phyloP scores from a whole-genome alignment of 2,329 filamentous ascomycete species.

The Tolypocladium tropicale region DNA sequence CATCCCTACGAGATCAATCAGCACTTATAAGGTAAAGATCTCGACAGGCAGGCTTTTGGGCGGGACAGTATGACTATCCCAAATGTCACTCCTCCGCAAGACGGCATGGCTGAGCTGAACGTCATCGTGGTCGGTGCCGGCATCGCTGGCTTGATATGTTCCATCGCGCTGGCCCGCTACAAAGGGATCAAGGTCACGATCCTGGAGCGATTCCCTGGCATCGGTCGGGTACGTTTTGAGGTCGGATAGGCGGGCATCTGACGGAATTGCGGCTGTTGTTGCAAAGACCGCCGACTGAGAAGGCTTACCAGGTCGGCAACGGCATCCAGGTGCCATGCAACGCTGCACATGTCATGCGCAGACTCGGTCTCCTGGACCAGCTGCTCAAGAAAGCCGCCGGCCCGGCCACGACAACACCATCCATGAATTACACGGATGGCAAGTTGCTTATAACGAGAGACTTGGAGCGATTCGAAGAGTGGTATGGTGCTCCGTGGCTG shows the following conservation, averaged over 20 bases:
- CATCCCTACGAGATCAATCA: too few species aligned
- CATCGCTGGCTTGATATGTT: slow-evolving; percentile 7
- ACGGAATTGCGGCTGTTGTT: neutral
- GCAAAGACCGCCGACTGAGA: neutral
- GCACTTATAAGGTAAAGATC: too few species aligned
- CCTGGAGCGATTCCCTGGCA: slow-evolving; percentile 2
- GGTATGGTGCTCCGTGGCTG: slow-evolving; percentile 10
- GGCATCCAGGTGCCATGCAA: slow-evolving; percentile 10
- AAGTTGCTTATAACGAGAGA: slow-evolving; percentile 3
- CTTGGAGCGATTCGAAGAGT: slow-evolving; percentile 3
- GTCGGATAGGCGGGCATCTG: neutral
- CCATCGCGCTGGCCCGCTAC: slow-evolving; percentile 4
- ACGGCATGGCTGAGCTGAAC: neutral
- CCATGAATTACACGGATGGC: slow-evolving; percentile 1
- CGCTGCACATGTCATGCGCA: slow-evolving; percentile 7
- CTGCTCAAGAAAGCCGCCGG: neutral
- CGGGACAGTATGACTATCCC: too few species aligned
- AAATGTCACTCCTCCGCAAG: too few species aligned
- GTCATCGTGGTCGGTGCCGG: slow-evolving; percentile 9
- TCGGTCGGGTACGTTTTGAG: neutral
- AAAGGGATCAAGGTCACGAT: slow-evolving; percentile 4
- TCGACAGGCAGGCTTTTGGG: too few species aligned
- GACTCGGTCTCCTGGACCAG: slow-evolving; percentile 8
- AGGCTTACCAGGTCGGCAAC: slow-evolving; percentile 5
- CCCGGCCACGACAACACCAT: neutral